Base-by-base conservation (phyloP, 2,329 filamentous ascomycete genomes). In the Penicillium rolfsii region DNA sequence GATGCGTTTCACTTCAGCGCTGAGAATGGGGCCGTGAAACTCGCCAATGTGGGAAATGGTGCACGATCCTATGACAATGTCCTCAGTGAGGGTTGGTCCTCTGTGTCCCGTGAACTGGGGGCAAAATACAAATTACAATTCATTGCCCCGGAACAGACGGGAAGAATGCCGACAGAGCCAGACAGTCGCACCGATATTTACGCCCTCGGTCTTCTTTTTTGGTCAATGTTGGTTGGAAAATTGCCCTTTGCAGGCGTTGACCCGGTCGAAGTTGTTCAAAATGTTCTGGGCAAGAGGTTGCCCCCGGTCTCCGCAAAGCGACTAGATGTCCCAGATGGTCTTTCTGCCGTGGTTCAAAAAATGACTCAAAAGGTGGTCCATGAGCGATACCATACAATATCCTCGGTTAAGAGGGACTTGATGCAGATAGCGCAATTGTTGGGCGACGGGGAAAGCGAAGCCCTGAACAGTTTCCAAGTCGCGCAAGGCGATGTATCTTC, bases 121-220 rank as follows among this genome's bases (percentile, higher is more conserved):
- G 91, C 93, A 43, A 93, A 92, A 77, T 89, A 93, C 72, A 97
- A 96, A 76, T 82, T 98, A 22, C 87, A 93, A 55, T 97, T 92
- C 73, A 96, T 97, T 73, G 94, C 93, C 50, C 93, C 94, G 0
- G 94, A 98, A 73, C 94, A 97, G 80, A 97, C 94, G 2, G 94
- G 94, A 14, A 88, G 94, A 22, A 90, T 97, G 85, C 91, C 93
- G 2, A 92, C 91, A 3, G 93, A 97, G 74, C 94, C 94, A 1
- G 94, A 97, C 76, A 91, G 86, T 46, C 86, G 94, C 43, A 97
- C 94, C 16, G 94, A 98, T 75, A 96, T 97, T 35, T 97, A 97
- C 79, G 93, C 91, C 0, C 81, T 97, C 0, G 94, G 94, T 4
- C 88, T 97, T 41, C 77, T 97, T 1, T 94, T 97, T 74, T 97